Base-by-base conservation (phyloP, 176 grass and related monocot species). In the Tuctoria greenei region DNA sequence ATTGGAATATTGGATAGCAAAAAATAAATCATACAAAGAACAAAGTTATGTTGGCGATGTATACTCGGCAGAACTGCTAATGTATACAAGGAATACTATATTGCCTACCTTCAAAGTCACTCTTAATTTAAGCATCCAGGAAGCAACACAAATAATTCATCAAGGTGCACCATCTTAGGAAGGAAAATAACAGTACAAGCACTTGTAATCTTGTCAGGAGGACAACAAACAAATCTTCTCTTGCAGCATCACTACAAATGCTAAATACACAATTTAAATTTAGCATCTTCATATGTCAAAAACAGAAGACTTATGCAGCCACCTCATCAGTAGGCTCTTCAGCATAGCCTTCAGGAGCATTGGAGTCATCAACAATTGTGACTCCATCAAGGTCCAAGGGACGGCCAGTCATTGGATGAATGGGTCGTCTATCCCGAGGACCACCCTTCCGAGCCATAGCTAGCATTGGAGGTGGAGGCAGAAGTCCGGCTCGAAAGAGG, bases 391-490 rank as follows among this genome's bases (percentile, higher is more conserved):
- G 66, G 54, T 77, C 83, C 52, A 98, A 61, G 47, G 86, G 90
- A 1, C 77, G 59, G 1, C 95, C 95, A 27, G 82, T 99, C 95
- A 99, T 92, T 17, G 95, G 89, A 81, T 99, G 76, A 27, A 99
- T 64, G 0, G 80, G 91, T 39, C 57, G 80, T 42, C 75, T 90
- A 56, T 95, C 86, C 21, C 91, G 91, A 37, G 70, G 66, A 24
- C 95, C 95, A 55, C 95, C 91, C 84, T 99, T 99, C 7, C 51
- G 72, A 4, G 47, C 37, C 91, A 99, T 90, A 24, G 89, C 91
- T 71, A 98, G 79, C 89, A 94, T 79, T 20, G 91, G 89, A 54
- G 95, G 95, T 15, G 95, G 95, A 20, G 95, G 95, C 14, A 95
- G 79, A 56, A 99, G 28, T 43, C 95, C 91, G 1, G 89, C 91